Evolutionary conservation across 768 basidiomycete genomes (phyloP), one percentile per base, ranked within the genome.

Genomic region (Tulasnella sp.): DNA sequence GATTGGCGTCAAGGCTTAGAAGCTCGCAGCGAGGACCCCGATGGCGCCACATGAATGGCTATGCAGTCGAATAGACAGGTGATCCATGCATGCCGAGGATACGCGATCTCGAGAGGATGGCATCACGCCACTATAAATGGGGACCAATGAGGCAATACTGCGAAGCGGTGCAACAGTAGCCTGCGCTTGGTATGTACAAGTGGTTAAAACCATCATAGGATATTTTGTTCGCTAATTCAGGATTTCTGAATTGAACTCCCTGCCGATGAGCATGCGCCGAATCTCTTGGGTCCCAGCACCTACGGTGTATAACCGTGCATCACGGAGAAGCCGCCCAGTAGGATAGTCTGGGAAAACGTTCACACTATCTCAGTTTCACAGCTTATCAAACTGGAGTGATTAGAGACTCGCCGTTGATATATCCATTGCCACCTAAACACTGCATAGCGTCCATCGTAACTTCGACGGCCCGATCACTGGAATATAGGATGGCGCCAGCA

Each of bases 241-340:
- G 4, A 59, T 4, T 19, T 87, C 77, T 62, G 84, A 75, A 67
- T 93, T 96, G 72, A 96, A 92, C 68, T 91, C 92, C 62, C 92
- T 76, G 30, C 92, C 92, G 60, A 96, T 94, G 60, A 94, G 72
- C 91, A 93, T 93, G 60, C 92, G 78, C 64, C 92, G 74, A 56
- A 96, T 92, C 74, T 94, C 92, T 69, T 96, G 93, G 22, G 92
- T 92, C 17, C 93, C 93, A n/a, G 93, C 93, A 25, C 93, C 93
- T 60, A 97, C 92, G 24, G 88, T 83, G 69, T 96, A 97, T 44
- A 97, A 71, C 64, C 90, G 75, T 15, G 92, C 79, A 68, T 97
- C 93, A 49, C 92, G 80, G 46, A 96, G 73, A 64, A 92, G 80
- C 30, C 93, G 83, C 15, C 91, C 92, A 65, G 84, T 80, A 2